phyloP scores from a whole-genome alignment of 2,329 filamentous ascomycete genomes.

The Trichoderma brevicompactum region DNA sequence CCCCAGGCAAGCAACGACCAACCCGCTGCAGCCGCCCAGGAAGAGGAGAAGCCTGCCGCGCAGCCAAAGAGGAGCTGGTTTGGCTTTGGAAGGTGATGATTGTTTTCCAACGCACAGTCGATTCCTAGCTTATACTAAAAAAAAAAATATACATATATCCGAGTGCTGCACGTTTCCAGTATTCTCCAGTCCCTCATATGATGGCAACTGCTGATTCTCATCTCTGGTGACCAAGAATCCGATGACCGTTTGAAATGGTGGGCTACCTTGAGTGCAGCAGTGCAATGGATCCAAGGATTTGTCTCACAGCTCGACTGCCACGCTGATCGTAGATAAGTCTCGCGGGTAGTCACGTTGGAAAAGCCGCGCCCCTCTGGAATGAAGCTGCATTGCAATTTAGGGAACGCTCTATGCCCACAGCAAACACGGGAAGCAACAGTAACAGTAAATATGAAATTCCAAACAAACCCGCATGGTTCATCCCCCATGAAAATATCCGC shows the following conservation, averaged over 20 bases:
- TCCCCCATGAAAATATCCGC: neutral
- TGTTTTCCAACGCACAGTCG: neutral
- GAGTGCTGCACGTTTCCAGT: too few species aligned
- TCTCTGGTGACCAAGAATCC: neutral
- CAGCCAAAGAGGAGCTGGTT: slow-evolving; percentile 75
- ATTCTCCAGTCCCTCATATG: too few species aligned
- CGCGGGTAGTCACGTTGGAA: neutral
- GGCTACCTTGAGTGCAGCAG: too few species aligned
- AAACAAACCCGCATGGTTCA: neutral
- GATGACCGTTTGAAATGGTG: neutral
- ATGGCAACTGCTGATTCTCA: too few species aligned
- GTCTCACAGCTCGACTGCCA: neutral
- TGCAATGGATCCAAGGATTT: too few species aligned
- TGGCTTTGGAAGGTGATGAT: slow-evolving; percentile 63
- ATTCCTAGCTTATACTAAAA: too few species aligned
- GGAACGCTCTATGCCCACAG: neutral
- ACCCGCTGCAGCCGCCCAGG: slow-evolving; percentile 39
- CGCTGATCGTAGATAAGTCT: neutral
- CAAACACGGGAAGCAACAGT: slow-evolving; percentile 2
- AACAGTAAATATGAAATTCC: neutral
- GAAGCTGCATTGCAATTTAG: neutral
- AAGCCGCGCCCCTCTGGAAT: slow-evolving; percentile 17
- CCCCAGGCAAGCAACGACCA: slow-evolving; percentile 38
- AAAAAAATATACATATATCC: neutral
- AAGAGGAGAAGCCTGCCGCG: slow-evolving; percentile 46